Conservation (phyloP, 495 filamentous ascomycete genomes). For the Penicillium argentinense region DNA sequence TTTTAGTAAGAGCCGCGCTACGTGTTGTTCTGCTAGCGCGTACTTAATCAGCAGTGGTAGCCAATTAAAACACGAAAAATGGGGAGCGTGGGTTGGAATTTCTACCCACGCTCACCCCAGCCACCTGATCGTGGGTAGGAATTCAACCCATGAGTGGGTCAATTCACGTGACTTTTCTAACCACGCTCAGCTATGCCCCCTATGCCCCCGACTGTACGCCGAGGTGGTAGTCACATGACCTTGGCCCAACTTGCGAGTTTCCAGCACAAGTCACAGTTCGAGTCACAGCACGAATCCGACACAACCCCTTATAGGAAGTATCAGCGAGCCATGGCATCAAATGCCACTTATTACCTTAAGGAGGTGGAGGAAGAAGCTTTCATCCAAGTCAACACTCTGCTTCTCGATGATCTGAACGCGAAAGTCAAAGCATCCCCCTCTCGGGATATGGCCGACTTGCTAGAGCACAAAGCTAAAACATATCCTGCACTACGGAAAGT, state of each 20-base stretch:
- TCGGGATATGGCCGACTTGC: conserved; percentile 8
- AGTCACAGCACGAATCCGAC: background rate
- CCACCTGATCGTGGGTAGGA: too few species aligned
- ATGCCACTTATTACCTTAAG: background rate
- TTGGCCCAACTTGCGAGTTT: background rate
- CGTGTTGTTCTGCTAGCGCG: too few species aligned
- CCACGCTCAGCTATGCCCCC: too few species aligned
- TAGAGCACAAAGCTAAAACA: conserved; percentile 5
- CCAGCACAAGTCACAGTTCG: background rate
- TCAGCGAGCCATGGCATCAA: background rate
- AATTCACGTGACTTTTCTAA: too few species aligned
- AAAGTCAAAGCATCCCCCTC: conserved; percentile 7
- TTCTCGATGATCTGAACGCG: conserved; percentile 1
- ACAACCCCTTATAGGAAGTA: background rate
- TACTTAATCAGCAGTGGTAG: too few species aligned
- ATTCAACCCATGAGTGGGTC: too few species aligned
- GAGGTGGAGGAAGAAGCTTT: background rate
- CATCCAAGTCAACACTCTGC: background rate
- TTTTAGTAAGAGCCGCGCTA: too few species aligned
- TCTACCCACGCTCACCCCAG: too few species aligned
- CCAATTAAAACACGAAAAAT: too few species aligned
- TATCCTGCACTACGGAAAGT: conserved; percentile 7
- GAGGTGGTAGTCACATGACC: too few species aligned
- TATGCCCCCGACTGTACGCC: too few species aligned
- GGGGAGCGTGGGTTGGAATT: too few species aligned